Base-by-base conservation (phyloP, 2,329 filamentous ascomycete genomes). In the Exophiala sideris region DNA sequence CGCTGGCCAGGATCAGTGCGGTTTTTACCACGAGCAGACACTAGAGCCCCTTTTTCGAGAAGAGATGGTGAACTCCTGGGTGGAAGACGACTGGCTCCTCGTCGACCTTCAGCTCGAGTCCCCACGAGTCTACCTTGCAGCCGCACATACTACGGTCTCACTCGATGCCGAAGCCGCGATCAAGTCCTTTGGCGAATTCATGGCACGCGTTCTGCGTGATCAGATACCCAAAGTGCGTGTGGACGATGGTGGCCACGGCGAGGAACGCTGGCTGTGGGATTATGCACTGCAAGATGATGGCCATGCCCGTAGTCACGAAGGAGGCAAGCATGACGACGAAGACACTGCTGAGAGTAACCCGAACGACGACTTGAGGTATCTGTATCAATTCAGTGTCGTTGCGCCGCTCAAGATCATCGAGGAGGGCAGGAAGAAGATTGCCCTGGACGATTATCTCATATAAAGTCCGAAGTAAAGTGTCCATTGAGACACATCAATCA, bases 211-310 rank as follows among this genome's bases (percentile, higher is more conserved):
- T 33, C 45, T 60, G 29, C 46, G 48, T n/a, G 47, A 52, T 42
- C 46, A 57, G 24, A 47, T 59, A 9, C 54, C 57, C 29, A 44
- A 48, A 18, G 9, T 18, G 42, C 46, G 53, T 5, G 39, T 51
- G 21, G 32, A 36, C 14, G 39, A 54, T 42, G 48, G 41, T 2
- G n/a, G 41, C 16, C 34, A 51, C 1, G 56, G 57, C 24, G 51
- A 57, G 33, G 59, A 61, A 47, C 34, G 24, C 5, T 62, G 59
- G 59, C 35, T 62, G 16, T 62, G 55, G 57, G 59, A 62, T 35
- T 50, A 50, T 36, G 53, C 24, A 3, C 35, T 54, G 3, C 9
- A 34, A 0, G 20, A 6, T 40, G 53, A 44, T 33, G 34, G 12
- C 11, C 14, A 24, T 24, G 20, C 14, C 14, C 6, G 10, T 11